A percentile compares a stretch with the other conserved stretches of the same genome.
phyloP scores from a whole-genome alignment of 306 rosid genomes.

The Cicer chorassanicum region DNA sequence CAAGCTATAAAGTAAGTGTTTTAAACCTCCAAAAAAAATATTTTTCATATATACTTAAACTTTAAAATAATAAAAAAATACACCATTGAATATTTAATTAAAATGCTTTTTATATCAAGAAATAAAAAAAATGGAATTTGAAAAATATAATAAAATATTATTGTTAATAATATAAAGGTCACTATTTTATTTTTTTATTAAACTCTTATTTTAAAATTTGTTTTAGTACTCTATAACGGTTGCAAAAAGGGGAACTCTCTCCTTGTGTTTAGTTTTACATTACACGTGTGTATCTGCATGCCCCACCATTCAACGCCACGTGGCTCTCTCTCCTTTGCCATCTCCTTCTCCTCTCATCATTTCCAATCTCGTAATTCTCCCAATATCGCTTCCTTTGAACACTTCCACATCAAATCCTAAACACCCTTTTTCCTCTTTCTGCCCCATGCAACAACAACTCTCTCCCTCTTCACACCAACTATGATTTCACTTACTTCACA shows the following conservation, averaged over 20 bases:
- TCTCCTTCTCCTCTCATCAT: constrained; percentile 41
- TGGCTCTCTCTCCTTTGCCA: constrained; percentile 44
- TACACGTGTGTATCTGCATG: constrained; percentile 58
- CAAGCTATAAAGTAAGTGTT: too few relatives aligned
- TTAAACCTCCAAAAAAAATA: too few relatives aligned
- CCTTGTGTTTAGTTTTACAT: not conserved
- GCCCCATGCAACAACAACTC: not conserved
- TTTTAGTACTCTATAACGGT: too few relatives aligned
- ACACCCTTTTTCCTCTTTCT: constrained; percentile 21
- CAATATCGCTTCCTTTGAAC: constrained; percentile 20
- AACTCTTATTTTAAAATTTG: too few relatives aligned
- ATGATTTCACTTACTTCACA: not conserved
- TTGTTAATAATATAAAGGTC: too few relatives aligned
- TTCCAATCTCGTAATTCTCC: constrained; percentile 18
- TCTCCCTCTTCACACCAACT: not conserved
- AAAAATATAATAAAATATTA: too few relatives aligned
- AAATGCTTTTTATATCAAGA: too few relatives aligned
- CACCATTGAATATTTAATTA: too few relatives aligned
- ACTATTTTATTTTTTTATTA: too few relatives aligned
- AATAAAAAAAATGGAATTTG: too few relatives aligned
- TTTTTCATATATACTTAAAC: too few relatives aligned
- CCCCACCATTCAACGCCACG: constrained; percentile 51
- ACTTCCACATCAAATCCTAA: constrained; percentile 19
- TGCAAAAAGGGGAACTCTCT: not conserved
- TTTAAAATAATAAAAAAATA: too few relatives aligned